phyloP scores from a whole-genome alignment of 2,329 filamentous ascomycete species.

The Stachybotrys chartarum region DNA sequence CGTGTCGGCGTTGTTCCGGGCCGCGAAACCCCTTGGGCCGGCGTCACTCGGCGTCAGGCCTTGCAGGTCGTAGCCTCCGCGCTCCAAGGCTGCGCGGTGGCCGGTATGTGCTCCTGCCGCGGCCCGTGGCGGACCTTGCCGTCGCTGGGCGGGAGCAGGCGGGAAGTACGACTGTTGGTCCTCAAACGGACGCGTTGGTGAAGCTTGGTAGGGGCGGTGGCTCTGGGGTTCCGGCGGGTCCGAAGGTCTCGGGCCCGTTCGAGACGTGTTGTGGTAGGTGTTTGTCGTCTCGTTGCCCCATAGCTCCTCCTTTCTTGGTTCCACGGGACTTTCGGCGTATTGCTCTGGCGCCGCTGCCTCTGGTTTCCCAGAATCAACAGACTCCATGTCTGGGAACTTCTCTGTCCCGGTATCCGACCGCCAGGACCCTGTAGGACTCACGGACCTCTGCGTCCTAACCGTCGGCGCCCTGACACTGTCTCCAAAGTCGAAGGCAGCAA shows the following conservation, averaged over 20 bases:
- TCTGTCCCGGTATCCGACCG: background rate
- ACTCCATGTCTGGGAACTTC: background rate
- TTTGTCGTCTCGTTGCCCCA: background rate
- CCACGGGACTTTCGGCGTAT: background rate
- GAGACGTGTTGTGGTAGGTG: background rate
- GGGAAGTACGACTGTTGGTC: background rate
- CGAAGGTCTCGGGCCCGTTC: background rate
- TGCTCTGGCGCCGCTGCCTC: background rate
- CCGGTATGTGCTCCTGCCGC: slow-evolving; percentile 1
- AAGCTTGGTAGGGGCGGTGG: background rate
- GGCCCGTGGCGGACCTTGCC: slow-evolving; percentile 1
- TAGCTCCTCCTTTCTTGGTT: background rate
- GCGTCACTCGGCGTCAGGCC: background rate
- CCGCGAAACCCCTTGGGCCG: background rate
- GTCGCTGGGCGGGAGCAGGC: background rate
- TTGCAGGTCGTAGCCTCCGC: background rate
- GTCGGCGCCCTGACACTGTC: slow-evolving; percentile 15
- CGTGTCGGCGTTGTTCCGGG: background rate
- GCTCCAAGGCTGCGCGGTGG: background rate
- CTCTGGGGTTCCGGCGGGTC: background rate
- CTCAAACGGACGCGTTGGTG: background rate
- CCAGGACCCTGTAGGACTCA: background rate
- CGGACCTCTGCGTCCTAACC: background rate
- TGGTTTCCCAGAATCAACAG: background rate
- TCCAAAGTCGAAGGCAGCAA: slow-evolving; percentile 30